Evolutionary conservation across 768 basidiomycete species (phyloP), one percentile per base, ranked within the genome.

Genomic region (Pulveroboletus ravenelii): DNA sequence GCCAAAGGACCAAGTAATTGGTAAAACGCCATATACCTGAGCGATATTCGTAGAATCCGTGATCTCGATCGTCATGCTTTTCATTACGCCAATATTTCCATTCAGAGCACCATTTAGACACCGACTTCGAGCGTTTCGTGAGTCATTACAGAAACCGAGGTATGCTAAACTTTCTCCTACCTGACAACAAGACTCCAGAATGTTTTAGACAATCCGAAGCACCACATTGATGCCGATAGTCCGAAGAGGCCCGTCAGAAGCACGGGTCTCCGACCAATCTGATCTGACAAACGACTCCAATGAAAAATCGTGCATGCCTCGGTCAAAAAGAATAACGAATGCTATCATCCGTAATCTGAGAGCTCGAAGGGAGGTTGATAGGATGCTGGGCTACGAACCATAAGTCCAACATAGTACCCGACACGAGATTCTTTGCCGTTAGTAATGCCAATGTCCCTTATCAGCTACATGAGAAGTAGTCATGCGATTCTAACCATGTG

Each of bases 1-100:
- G 12, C 77, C 77, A 14, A 68, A 45, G 25, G 66, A 65, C 78
- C 78, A 78, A 15, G 72, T 59, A 10, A 70, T 57, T 1, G 87
- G 87, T 63, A 85, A 67, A 50, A 78, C 80, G 3, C 80, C 77
- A 61, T 81, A 87, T 12, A 80, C 76, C 35, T 53, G 56, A 6
- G 57, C 68, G 41, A 57, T 53, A 50, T 62, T 70, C 13, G 66
- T 66, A 5, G 67, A 30, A 36, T 66, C 65, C 6, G 67, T 77
- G 31, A 79, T 70, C 56, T 79, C 78, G 5, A 67, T 68, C 8
- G 66, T 47, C 67, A 73, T 71, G 41, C 76, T 77, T 52, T 78
- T 78, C 52, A 77, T 69, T 27, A 78, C 68, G 2, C 78, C 75
- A 23, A 75, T 64, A 52, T 79, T 85, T n/a, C 85, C 86, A 54